Base-by-base conservation (phyloP, 768 basidiomycete species). In the Boletus edulis region DNA sequence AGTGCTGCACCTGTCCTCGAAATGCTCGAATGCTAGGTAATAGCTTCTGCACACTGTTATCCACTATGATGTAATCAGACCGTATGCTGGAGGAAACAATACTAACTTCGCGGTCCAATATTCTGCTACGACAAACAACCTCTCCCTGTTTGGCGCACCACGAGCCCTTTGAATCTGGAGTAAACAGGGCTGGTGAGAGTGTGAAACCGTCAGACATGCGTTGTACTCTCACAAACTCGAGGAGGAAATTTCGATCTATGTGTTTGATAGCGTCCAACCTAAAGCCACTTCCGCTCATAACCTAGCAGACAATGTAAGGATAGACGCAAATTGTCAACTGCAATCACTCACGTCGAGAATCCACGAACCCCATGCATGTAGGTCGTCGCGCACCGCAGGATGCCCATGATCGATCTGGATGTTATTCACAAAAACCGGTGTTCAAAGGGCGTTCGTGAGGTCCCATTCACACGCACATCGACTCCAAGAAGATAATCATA, bases 221-320 rank as follows among this genome's bases (percentile, higher is more conserved):
- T 50, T 32, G 3, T 9, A 18, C 17, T 68, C 81, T 67, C 59
- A 91, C 91, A 73, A 89, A 92, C 35, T 80, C 75, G 3, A 81
- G 64, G n/a, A 89, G 70, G 62, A 91, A 92, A 22, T 74, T 72
- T 53, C 79, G 75, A 68, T 94, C 90, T 47, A 90, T 85, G 60
- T 97, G 94, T 68, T 96, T 97, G 60, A 94, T 89, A 17, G 94
- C 94, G 65, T 96, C 94, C 29, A 96, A 77, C 46, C 93, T 81
- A 68, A 94, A 93, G 13, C 94, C 94, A 32, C 72, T 70, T 12
- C 81, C 85, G 9, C 80, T 81, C 3, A 85, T 89, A 2, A 81
- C 85, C 89, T 91, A 49, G 31, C 50, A 18, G 51, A 22, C 12
- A 12, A 14, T 1, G 9, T 47, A n/a, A 55, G 45, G 46, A 42